Percentiles rank a stretch among this genome's conserved stretches.
phyloP scores from a whole-genome alignment of 139 green algal species.

The Closterium sp. region DNA sequence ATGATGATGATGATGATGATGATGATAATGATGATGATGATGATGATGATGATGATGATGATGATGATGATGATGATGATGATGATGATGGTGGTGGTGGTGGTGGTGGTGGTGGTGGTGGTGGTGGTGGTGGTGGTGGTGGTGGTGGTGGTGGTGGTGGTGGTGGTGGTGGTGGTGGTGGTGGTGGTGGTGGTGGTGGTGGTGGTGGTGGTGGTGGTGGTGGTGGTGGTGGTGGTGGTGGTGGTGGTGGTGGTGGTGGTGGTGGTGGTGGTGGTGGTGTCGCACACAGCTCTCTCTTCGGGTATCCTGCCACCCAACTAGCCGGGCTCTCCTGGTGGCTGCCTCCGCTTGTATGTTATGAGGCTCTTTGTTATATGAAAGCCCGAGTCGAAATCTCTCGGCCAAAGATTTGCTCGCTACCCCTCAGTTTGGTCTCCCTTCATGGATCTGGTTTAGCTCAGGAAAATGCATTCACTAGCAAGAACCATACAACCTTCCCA shows the following conservation, averaged over 20 bases:
- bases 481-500: too few relatives aligned
- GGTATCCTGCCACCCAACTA: too few relatives aligned
- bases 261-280: background rate
- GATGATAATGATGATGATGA: background rate
- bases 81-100: background rate
- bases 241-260: background rate
- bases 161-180: background rate
- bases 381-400: too few relatives aligned
- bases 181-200: background rate
- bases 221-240: background rate
- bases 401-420: too few relatives aligned
- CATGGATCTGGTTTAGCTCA: too few relatives aligned
- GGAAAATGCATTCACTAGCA: too few relatives aligned
- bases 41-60: conserved; percentile 2
- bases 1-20: background rate
- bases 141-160: background rate
- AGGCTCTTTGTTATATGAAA: too few relatives aligned
- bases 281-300: too few relatives aligned
- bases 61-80: conserved; percentile 6
- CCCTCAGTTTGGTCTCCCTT: too few relatives aligned
- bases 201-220: background rate
- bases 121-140: background rate
- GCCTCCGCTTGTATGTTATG: too few relatives aligned
- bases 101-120: background rate
- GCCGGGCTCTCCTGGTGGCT: too few relatives aligned